phyloP scores from a whole-genome alignment of 352 stramenopile species.

The Blastocystis sp. region DNA sequence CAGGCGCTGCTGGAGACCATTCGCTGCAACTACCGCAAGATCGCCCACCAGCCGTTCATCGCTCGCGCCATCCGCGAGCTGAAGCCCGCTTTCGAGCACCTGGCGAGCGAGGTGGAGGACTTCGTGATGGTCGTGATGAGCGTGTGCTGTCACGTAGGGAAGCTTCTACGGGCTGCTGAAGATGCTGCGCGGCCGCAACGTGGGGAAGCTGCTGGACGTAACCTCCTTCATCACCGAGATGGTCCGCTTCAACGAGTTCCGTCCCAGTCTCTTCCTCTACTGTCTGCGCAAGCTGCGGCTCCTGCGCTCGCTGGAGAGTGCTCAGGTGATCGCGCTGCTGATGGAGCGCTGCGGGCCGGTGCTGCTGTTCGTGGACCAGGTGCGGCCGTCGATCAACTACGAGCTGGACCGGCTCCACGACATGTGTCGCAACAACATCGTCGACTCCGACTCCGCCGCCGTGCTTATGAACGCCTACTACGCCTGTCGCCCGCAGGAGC shows the following conservation, averaged over 20 bases:
- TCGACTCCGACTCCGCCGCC: neutral
- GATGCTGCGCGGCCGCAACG: neutral
- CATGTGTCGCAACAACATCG: neutral
- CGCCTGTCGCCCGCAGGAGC: neutral
- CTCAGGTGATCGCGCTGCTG: neutral
- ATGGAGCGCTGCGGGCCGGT: neutral
- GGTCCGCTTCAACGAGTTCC: neutral
- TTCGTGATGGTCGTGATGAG: neutral
- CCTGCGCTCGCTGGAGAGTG: neutral
- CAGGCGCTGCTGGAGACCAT: neutral
- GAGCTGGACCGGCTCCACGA: neutral
- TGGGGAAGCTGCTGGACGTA: neutral
- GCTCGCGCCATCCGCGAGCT: constrained; percentile 4
- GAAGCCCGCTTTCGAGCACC: neutral
- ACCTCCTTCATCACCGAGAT: neutral
- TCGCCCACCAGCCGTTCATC: neutral
- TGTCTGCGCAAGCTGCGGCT: neutral
- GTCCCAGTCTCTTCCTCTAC: neutral
- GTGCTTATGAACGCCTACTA: constrained; percentile 34
- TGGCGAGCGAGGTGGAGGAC: neutral
- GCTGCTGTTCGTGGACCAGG: neutral
- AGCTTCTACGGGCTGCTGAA: neutral
- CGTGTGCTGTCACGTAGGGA: neutral
- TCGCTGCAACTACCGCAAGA: neutral
- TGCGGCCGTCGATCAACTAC: neutral